phyloP scores from a whole-genome alignment of 1,284 basidiomycete genomes.

The Tylopilus orsonianus region DNA sequence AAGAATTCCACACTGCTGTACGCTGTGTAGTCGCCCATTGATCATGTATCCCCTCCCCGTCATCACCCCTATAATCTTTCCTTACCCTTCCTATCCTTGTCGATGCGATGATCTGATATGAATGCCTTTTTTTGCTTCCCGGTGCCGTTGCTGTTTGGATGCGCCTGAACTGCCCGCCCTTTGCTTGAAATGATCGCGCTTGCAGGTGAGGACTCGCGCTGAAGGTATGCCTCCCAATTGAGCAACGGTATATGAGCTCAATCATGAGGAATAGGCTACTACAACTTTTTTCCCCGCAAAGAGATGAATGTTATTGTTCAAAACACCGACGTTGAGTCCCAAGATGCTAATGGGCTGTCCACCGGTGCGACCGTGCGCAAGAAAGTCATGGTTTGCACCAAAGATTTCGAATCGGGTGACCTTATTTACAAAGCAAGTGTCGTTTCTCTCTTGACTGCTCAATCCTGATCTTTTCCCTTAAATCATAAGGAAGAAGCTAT shows the following conservation, averaged over 20 bases:
- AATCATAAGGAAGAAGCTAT: conserved; percentile 64
- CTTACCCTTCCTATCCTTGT: conserved; percentile 24
- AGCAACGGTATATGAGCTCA: conserved; percentile 25
- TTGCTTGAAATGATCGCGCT: conserved; percentile 14
- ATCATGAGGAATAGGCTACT: conserved; percentile 59
- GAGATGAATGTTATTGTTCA: conserved; percentile 65
- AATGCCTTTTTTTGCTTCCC: conserved; percentile 37
- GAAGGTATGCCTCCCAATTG: conserved; percentile 65
- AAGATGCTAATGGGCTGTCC: conserved; percentile 18
- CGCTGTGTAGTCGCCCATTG: conserved; percentile 33
- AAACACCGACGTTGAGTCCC: conserved; percentile 39
- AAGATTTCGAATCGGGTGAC: conserved; percentile 68
- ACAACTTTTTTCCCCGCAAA: conserved; percentile 68
- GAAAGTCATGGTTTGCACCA: conserved; percentile 63
- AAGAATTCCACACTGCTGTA: conserved; percentile 32
- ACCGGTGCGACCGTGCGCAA: conserved; percentile 39
- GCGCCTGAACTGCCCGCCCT: conserved; percentile 17
- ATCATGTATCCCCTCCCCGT: conserved; percentile 26
- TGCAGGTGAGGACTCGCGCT: conserved; percentile 62
- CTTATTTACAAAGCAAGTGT: conserved; percentile 66
- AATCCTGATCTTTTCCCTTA: conserved; percentile 3
- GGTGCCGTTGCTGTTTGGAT: conserved; percentile 28
- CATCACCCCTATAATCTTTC: conserved; percentile 20
- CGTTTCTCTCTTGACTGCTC: background rate
- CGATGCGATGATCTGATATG: conserved; percentile 64